Base-by-base conservation (phyloP, 257 asterid species). In the Primulina eburnea region DNA sequence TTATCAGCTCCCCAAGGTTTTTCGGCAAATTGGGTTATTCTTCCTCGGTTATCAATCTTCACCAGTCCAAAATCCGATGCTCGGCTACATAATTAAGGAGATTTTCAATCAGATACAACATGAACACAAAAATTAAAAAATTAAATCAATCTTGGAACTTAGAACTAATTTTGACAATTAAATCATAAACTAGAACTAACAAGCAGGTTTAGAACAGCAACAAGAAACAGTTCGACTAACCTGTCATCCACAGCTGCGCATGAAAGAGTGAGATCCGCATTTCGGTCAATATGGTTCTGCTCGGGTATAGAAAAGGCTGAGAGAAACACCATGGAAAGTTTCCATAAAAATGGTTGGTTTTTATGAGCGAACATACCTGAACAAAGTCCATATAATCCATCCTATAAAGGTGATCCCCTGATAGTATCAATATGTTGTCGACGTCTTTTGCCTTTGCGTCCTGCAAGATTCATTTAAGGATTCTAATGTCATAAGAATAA, bases 381-480 rank as follows among this genome's bases (percentile, higher is more conserved):
- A 91, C 76, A 58, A 94, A 89, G 75, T 91, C 97, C 96, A 89
- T 88, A 71, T 93, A 93, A 72, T 89, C 97, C 98, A 93, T 93
- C 79, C 98, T 83, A 59, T 93, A 93, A 24, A 93, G 93, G 69
- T 93, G 98, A 80, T 93, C 97, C 35, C 98, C 98, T 0, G 96
- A 87, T 75, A 93, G 78, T 64, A 93, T 90, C 80, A 93, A 47
- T 73, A 93, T 78, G 78, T 90, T 84, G 9, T 89, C 97, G 8
- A 94, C 77, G 68, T 94, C 87, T 81, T 94, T 94, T 64, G 95
- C 83, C 88, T 86, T 89, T 9, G 96, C 92, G 55, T 94, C 99
- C 99, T 90, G 68, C 73, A 79, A 75, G 62, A 72, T 71, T 40
- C 34, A 33, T 55, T 59, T 6, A 14, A 73, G 59, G 29, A 18